Evolutionary conservation across 2,329 filamentous ascomycete species (phyloP).

Genomic region (Cercospora zeina): DNA sequence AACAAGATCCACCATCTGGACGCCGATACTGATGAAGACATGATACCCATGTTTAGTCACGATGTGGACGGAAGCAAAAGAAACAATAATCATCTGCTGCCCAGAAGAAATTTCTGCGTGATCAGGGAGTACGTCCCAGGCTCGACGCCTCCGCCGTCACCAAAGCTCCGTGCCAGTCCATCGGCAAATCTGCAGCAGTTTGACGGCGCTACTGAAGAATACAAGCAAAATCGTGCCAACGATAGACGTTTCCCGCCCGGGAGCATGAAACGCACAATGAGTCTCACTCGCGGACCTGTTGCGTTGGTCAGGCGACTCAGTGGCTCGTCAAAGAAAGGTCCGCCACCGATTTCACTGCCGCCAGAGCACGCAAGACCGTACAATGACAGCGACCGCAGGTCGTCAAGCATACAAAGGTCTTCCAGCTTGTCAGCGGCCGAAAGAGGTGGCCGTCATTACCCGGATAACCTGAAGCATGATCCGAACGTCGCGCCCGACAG

Average conservation of each 20-base stretch:
- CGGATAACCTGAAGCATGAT: conserved; percentile 11
- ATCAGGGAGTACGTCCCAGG: conserved; percentile 83
- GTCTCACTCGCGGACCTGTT: conserved; percentile 41
- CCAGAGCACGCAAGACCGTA: conserved; percentile 29
- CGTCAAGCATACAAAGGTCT: conserved; percentile 26
- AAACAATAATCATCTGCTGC: conserved; percentile 87
- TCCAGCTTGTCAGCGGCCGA: conserved; percentile 30
- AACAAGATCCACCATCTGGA: conserved; percentile 73
- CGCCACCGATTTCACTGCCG: conserved; percentile 22
- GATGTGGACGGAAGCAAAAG: conserved; percentile 86
- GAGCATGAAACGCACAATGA: conserved; percentile 39
- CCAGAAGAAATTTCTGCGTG: conserved; percentile 92
- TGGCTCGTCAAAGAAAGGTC: conserved; percentile 34
- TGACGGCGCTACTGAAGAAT: conserved; percentile 17
- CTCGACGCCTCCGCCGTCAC: conserved; percentile 69
- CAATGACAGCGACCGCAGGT: conserved; percentile 21
- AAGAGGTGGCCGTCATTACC: conserved; percentile 15
- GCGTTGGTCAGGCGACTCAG: conserved; percentile 48
- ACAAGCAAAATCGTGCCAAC: conserved; percentile 18
- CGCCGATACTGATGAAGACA: conserved; percentile 80
- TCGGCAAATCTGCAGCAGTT: conserved; percentile 19
- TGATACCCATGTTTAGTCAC: conserved; percentile 89
- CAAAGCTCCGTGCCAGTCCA: conserved; percentile 39
- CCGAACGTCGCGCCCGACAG: conserved; percentile 24
- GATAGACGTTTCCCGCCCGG: conserved; percentile 36